Evolutionary conservation across 2,329 filamentous ascomycete genomes (phyloP), one percentile per base, ranked within the genome.

Genomic region (Decorospora gaudefroyi): DNA sequence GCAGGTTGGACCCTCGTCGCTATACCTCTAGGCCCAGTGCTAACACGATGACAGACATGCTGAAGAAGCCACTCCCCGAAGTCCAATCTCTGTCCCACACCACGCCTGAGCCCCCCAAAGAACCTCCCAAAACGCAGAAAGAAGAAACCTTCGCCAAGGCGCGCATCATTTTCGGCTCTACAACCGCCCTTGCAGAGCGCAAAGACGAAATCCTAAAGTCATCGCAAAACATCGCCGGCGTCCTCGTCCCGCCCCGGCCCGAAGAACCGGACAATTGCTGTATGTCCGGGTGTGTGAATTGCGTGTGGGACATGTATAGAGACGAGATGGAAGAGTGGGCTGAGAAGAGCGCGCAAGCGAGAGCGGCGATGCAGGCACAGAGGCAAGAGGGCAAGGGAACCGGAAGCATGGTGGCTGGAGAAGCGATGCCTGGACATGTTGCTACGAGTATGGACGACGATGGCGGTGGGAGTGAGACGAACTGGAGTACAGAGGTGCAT

Each of bases 261-360:
- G 79, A 83, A 33, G 92, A 99, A 72, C 93, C 93, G 3, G 93
- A 97, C 63, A 96, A 99, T 67, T 99, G 93, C 78, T 99, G 93
- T 73, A 99, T 99, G 93, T 93, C 88, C 64, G 93, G 93, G 3
- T 99, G 93, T 68, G 92, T 96, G 34, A 91, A 97, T 69, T 99
- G 93, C 70, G 93, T 97, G 2, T 97, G 91, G 91, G 91, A 96
- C 61, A 78, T 83, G 39, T 97, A 85, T 71, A 81, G 91, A 6
- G 92, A 99, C 56, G 93, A 97, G 38, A 79, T 97, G 72, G 91
- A 97, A 69, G 87, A 88, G 45, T 97, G 90, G 89, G 86, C 85
- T 3, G 74, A 76, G 10, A 80, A 83, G 46, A 81, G 79, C 23
- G 74, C 76, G 3, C 79, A 86, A 62, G 90, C 89, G 1, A 80